phyloP scores from a whole-genome alignment of 345 rosid genomes.

The Brassica rapa region DNA sequence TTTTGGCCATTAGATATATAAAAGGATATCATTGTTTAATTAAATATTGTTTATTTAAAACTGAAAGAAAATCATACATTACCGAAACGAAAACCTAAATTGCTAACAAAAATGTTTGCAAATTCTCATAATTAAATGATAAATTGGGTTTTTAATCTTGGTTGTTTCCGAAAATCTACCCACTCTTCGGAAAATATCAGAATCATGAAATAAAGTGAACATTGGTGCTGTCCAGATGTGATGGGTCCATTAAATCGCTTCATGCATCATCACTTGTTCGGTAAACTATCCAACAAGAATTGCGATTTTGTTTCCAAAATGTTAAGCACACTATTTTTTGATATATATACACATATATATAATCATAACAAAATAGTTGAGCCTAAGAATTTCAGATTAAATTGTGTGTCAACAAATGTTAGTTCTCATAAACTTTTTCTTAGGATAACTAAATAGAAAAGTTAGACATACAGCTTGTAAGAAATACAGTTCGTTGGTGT shows the following conservation, averaged over 20 bases:
- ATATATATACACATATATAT: not conserved
- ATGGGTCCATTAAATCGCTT: conserved; percentile 29
- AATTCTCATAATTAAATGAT: not conserved
- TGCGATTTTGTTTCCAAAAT: conserved; percentile 8
- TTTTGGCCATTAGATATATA: not conserved
- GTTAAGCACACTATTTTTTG: conserved; percentile 2
- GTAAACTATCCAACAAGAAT: conserved; percentile 20
- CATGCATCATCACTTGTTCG: conserved; percentile 10
- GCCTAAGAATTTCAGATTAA: not conserved
- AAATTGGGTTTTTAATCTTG: conserved; percentile 7
- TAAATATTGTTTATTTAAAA: not conserved
- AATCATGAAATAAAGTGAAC: conserved; percentile 17
- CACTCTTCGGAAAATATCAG: conserved; percentile 13
- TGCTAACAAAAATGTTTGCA: conserved; percentile 4
- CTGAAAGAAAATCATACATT: not conserved
- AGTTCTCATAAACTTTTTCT: not conserved
- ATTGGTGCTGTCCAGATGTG: conserved; percentile 19
- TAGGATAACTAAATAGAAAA: not conserved
- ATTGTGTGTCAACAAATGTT: not conserved
- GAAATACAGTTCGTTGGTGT: not conserved
- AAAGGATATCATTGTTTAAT: not conserved
- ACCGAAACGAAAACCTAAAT: conserved; percentile 6
- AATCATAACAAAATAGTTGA: not conserved
- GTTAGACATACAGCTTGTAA: not conserved
- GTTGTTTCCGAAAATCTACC: conserved; percentile 1